These are phyloP conservation scores for Oryza punctata DNA, from an alignment of 176 grass and related monocot genomes.

Conservation along the genomic window DNA sequence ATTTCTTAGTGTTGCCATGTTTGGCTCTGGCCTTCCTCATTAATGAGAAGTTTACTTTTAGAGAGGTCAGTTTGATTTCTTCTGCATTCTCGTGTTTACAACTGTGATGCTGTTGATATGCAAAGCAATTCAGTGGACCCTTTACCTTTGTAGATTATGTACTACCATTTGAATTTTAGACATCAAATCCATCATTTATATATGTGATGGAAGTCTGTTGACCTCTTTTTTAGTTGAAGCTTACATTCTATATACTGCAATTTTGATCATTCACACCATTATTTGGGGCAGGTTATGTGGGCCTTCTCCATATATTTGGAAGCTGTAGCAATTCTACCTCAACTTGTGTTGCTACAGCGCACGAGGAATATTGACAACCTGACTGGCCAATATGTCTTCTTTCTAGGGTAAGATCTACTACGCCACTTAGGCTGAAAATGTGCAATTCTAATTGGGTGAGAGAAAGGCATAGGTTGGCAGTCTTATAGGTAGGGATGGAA, in stretches of 20 bases:
- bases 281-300: conserved; percentile 75
- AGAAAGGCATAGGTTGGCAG: background rate
- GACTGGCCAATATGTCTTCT: conserved; percentile 97
- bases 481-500: too few species aligned
- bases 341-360: conserved; percentile 85
- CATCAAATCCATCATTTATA: conserved; percentile 19
- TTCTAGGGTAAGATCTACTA: conserved; percentile 72
- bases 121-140: background rate
- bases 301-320: conserved; percentile 95
- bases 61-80: conserved; percentile 59
- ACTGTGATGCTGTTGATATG: background rate
- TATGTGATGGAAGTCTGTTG: background rate
- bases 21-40: conserved; percentile 74
- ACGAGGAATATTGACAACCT: conserved; percentile 93
- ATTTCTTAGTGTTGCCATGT: conserved; percentile 76
- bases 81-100: background rate
- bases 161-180: conserved; percentile 10
- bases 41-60: conserved; percentile 86
- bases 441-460: background rate
- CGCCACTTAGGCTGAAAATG: background rate
- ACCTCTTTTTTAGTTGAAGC: background rate
- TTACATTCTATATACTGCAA: background rate
- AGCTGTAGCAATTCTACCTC: conserved; percentile 94
- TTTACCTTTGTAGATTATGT: background rate
- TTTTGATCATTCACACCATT: conserved; percentile 30